A percentile compares a stretch with the other conserved stretches of the same genome.
These are phyloP conservation scores for Phoma sp. DNA, from an alignment of 2,329 filamentous ascomycete genomes.

Conservation along the genomic window DNA sequence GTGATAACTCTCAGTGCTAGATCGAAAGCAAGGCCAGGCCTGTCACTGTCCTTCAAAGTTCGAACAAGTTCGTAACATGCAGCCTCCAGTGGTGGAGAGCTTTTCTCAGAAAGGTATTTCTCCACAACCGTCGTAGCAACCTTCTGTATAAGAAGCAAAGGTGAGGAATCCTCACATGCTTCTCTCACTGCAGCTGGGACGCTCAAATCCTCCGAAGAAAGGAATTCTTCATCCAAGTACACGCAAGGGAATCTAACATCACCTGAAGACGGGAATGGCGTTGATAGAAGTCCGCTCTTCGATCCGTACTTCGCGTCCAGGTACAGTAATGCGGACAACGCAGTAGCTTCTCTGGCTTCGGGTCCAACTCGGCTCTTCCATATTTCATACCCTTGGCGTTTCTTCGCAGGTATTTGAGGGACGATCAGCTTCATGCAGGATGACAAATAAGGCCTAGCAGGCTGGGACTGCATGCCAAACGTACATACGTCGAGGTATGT, in stretches of 20 bases:
- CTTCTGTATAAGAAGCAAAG: constrained; percentile 25
- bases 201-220: constrained; percentile 22
- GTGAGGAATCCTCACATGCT: constrained; percentile 8
- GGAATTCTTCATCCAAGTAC: constrained; percentile 43
- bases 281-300: constrained; percentile 26
- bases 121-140: constrained; percentile 22
- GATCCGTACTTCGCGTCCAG: constrained; percentile 33
- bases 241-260: constrained; percentile 41
- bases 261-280: constrained; percentile 30
- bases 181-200: constrained; percentile 4
- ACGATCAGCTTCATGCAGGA: not conserved
- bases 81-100: constrained; percentile 23
- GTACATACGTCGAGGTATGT: constrained; percentile 36
- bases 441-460: not conserved
- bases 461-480: not conserved
- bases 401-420: constrained; percentile 12
- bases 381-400: not conserved
- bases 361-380: not conserved
- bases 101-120: constrained; percentile 7
- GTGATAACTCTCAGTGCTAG: constrained; percentile 39
- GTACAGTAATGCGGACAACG: constrained; percentile 43
- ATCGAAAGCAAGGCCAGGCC: constrained; percentile 36
- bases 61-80: constrained; percentile 33
- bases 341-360: constrained; percentile 25
- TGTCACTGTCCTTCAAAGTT: constrained; percentile 36